Conservation (phyloP, 495 filamentous ascomycete species). For the Stereocaulon alpinum region DNA sequence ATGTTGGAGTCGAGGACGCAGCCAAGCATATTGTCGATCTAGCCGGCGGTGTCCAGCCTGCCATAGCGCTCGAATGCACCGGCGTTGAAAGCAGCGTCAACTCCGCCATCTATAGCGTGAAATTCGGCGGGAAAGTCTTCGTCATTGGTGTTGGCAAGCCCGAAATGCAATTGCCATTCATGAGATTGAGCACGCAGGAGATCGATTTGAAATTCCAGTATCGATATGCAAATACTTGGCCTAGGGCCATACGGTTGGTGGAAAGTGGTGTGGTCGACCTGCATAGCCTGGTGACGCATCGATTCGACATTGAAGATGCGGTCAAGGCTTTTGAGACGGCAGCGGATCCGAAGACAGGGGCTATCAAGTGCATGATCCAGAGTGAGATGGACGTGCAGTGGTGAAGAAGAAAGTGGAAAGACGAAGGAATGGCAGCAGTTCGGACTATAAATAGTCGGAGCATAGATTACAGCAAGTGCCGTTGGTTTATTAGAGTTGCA, state of each 20-base stretch:
- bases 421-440: background rate
- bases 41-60: conserved; percentile 44
- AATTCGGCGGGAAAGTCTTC: conserved; percentile 68
- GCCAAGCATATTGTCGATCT: conserved; percentile 45
- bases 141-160: conserved; percentile 76
- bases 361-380: conserved; percentile 77
- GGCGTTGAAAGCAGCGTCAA: conserved; percentile 74
- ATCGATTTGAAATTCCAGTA: conserved; percentile 71
- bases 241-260: conserved; percentile 64
- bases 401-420: background rate
- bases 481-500: no score
- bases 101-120: conserved; percentile 56
- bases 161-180: conserved; percentile 74
- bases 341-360: conserved; percentile 56
- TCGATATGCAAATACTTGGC: conserved; percentile 75
- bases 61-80: conserved; percentile 74
- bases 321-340: conserved; percentile 59
- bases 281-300: conserved; percentile 57
- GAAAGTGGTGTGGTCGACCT: conserved; percentile 53
- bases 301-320: conserved; percentile 61
- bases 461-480: no score
- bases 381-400: conserved; percentile 19
- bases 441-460: no score
- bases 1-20: conserved; percentile 50
- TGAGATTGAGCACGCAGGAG: conserved; percentile 71